phyloP scores from a whole-genome alignment of 192 early-diverging fungal species.

The Mortierella antarctica region DNA sequence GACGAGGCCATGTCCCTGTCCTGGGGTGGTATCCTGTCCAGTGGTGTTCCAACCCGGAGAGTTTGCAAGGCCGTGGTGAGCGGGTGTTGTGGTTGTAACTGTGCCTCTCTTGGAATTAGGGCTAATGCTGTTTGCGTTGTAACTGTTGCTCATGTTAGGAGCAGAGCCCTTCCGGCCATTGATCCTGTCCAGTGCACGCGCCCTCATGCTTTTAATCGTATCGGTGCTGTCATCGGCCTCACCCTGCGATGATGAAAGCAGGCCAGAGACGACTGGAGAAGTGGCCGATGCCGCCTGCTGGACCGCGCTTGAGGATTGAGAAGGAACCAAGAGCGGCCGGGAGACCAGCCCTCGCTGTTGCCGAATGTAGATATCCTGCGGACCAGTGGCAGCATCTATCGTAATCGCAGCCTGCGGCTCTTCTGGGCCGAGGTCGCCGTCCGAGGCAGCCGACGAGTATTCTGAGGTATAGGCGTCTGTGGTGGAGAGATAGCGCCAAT shows the following conservation, averaged over 20 bases:
- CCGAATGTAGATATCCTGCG: neutral
- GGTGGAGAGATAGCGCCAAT: slow-evolving; percentile 45
- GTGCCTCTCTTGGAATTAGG: slow-evolving; percentile 6
- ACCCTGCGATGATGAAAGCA: slow-evolving; percentile 23
- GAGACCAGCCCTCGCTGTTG: slow-evolving; percentile 4
- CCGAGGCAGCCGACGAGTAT: slow-evolving; percentile 12
- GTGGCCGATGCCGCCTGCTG: neutral
- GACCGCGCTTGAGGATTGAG: neutral
- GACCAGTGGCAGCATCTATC: neutral
- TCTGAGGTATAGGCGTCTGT: slow-evolving; percentile 30
- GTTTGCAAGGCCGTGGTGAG: neutral
- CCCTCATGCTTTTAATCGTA: slow-evolving; percentile 48
- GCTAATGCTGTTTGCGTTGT: neutral
- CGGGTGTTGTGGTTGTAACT: neutral
- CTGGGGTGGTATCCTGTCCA: neutral
- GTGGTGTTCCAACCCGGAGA: neutral
- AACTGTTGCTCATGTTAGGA: neutral
- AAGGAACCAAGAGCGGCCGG: neutral
- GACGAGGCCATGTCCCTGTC: neutral
- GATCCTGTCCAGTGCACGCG: slow-evolving; percentile 34
- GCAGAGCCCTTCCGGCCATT: slow-evolving; percentile 7
- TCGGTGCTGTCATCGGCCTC: slow-evolving; percentile 45
- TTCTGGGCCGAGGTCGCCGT: slow-evolving; percentile 19
- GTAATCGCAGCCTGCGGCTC: neutral
- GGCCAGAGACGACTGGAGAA: slow-evolving; percentile 9